A percentile compares a stretch with the other conserved stretches of the same genome.
phyloP scores from a whole-genome alignment of 23 red algal genomes.

The Gracilariopsis chorda region DNA sequence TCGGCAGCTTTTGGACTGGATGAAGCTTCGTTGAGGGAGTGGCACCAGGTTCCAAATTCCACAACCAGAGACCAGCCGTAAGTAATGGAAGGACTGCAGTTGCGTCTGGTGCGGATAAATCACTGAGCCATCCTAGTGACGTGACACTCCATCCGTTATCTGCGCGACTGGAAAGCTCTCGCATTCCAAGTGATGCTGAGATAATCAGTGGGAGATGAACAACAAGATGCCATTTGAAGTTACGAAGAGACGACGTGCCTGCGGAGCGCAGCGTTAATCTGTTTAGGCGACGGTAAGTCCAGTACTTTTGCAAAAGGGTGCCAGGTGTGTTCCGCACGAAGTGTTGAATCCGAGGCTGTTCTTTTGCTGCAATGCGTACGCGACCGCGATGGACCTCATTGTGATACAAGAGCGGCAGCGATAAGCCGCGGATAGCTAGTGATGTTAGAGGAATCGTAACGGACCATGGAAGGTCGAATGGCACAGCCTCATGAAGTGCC shows the following conservation, averaged over 20 bases:
- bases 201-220: slow-evolving; percentile 42
- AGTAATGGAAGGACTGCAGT: slow-evolving; percentile 4
- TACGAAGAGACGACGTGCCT: slow-evolving; percentile 37
- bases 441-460: slow-evolving; percentile 28
- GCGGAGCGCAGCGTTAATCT: slow-evolving; percentile 40
- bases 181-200: slow-evolving; percentile 32
- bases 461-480: slow-evolving; percentile 18
- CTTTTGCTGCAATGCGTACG: slow-evolving; percentile 16
- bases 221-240: slow-evolving; percentile 24
- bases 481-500: slow-evolving; percentile 24
- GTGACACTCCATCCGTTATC: slow-evolving; percentile 19
- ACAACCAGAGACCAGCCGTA: slow-evolving; percentile 40
- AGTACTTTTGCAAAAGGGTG: slow-evolving; percentile 53
- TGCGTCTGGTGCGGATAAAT: slow-evolving; percentile 46
- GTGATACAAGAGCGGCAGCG: slow-evolving; percentile 32
- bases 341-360: slow-evolving; percentile 46
- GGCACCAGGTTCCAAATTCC: slow-evolving; percentile 38
- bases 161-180: background rate
- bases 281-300: slow-evolving; percentile 51
- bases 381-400: background rate
- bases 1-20: background rate
- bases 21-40: background rate
- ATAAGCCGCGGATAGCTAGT: background rate
- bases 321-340: slow-evolving; percentile 53
- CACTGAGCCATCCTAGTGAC: background rate